Evolutionary conservation across 2,329 filamentous ascomycete genomes (phyloP).

Genomic region (Neocatenulostroma microsporum): DNA sequence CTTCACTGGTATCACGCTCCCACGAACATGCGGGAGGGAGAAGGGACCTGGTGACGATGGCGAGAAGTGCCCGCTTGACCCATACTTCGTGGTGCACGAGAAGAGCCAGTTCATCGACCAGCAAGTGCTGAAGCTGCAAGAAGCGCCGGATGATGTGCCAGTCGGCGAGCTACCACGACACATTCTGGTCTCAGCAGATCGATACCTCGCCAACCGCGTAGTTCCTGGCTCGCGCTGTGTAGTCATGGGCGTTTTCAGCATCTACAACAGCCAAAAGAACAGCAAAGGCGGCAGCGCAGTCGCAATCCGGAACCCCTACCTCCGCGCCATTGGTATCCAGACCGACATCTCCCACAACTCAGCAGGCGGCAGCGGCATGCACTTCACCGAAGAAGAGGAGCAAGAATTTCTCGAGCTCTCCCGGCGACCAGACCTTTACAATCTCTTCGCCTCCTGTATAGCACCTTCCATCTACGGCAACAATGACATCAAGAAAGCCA

Average conservation of each 20-base stretch:
- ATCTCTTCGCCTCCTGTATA: constrained; percentile 81
- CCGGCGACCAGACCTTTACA: constrained; percentile 84
- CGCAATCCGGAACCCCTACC: constrained; percentile 89
- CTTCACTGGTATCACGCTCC: constrained; percentile 79
- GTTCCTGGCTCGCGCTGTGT: constrained; percentile 92
- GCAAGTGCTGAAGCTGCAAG: constrained; percentile 95
- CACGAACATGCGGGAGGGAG: constrained; percentile 63
- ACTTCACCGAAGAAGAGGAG: constrained; percentile 91
- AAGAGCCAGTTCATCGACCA: constrained; percentile 93
- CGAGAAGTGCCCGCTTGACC: constrained; percentile 83
- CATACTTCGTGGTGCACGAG: constrained; percentile 93
- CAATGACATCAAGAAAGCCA: constrained; percentile 91
- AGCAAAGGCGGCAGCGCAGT: constrained; percentile 73
- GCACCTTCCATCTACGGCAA: constrained; percentile 98
- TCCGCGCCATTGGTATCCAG: constrained; percentile 85
- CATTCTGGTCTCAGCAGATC: constrained; percentile 91
- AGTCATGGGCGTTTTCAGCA: constrained; percentile 94
- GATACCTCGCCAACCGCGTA: constrained; percentile 90
- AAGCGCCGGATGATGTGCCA: constrained; percentile 93
- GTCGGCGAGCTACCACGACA: constrained; percentile 93
- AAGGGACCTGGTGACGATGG: constrained; percentile 45
- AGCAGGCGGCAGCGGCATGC: constrained; percentile 60
- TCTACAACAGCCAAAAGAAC: constrained; percentile 81
- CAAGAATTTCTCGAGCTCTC: constrained; percentile 93
- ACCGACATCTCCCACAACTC: constrained; percentile 83